Percentiles rank a stretch among this genome's conserved stretches.
phyloP scores from a whole-genome alignment of 345 rosid species.

The Heritiera fomes region DNA sequence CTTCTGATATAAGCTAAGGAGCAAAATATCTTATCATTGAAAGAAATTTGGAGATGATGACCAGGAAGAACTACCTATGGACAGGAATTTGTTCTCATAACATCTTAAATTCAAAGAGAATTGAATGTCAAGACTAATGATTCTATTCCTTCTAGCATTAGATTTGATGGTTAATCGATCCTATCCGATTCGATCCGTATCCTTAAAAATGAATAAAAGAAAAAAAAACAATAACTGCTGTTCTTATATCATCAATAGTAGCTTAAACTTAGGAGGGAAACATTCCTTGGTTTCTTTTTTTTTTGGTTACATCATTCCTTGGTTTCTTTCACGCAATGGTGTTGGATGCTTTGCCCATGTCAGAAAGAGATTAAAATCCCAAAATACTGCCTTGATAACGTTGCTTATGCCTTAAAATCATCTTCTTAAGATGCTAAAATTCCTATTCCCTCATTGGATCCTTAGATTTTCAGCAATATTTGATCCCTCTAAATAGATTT shows the following conservation, averaged over 20 bases:
- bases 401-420: conserved; percentile 8
- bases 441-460: conserved; percentile 34
- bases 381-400: conserved; percentile 20
- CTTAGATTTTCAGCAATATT: conserved; percentile 33
- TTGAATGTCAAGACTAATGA: neutral
- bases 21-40: neutral
- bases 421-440: conserved; percentile 35
- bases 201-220: neutral
- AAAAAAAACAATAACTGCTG: neutral
- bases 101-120: neutral
- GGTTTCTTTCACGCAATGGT: conserved; percentile 11
- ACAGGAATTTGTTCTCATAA: neutral
- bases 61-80: neutral
- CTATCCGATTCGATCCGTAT: neutral
- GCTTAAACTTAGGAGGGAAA: conserved; percentile 9
- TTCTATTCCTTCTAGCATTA: conserved; percentile 3
- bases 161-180: neutral
- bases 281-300: conserved; percentile 13
- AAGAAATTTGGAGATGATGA: conserved; percentile 9
- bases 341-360: conserved; percentile 26
- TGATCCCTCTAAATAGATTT: conserved; percentile 28
- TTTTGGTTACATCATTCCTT: neutral
- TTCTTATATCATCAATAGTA: too few species aligned
- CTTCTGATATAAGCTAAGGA: neutral
- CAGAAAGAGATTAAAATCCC: neutral